Evolutionary conservation across 129 eudicot genomes (phyloP).

Genomic region (Chrysanthemum makinoi): DNA sequence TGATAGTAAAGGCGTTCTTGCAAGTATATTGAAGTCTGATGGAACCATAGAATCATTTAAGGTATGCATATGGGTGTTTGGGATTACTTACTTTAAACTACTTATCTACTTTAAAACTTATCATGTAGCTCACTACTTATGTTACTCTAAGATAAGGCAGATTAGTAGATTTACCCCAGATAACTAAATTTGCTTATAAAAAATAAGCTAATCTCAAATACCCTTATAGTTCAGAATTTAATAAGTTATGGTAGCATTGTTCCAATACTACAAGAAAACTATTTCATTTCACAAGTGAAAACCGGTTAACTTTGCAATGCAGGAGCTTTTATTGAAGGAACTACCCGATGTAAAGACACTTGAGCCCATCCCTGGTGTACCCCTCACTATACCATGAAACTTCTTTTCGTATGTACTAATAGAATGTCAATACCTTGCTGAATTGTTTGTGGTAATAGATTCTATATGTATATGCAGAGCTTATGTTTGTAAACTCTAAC

Average conservation of each 20-base stretch:
- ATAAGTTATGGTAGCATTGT: background rate
- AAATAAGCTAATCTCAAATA: too few relatives aligned
- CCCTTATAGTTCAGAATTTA: too few relatives aligned
- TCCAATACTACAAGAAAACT: too few relatives aligned
- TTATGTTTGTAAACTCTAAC: background rate
- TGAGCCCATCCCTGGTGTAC: constrained; percentile 78
- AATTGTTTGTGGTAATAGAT: background rate
- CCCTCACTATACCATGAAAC: constrained; percentile 46
- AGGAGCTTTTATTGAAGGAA: constrained; percentile 64
- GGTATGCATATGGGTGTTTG: constrained; percentile 34
- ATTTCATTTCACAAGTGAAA: background rate
- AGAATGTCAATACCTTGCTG: too few relatives aligned
- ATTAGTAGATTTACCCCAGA: too few relatives aligned
- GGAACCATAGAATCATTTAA: constrained; percentile 88
- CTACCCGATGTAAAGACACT: constrained; percentile 58
- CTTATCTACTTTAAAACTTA: too few relatives aligned
- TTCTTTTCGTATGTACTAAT: too few relatives aligned
- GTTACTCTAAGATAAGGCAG: too few relatives aligned
- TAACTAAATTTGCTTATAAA: too few relatives aligned
- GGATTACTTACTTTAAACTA: too few relatives aligned
- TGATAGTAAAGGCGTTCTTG: constrained; percentile 83
- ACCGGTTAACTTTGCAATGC: constrained; percentile 25
- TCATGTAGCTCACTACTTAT: too few relatives aligned
- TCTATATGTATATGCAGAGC: background rate
- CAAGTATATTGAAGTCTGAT: constrained; percentile 49